Evolutionary conservation across 2,329 filamentous ascomycete genomes (phyloP), one percentile per base, ranked within the genome.

Genomic region (Penicillium sp.): DNA sequence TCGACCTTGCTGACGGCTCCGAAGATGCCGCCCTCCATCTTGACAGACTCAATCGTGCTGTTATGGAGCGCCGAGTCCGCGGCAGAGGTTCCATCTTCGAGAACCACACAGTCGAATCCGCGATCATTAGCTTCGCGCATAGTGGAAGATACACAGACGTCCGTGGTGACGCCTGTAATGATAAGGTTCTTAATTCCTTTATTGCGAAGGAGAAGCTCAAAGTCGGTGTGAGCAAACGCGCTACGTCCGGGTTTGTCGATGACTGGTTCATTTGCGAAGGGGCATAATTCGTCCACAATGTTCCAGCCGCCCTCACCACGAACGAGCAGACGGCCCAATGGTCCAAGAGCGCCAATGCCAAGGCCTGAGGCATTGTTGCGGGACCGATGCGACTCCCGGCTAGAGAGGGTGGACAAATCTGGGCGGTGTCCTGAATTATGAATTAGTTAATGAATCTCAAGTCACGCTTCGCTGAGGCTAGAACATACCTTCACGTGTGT

Each of bases 221-320:
- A 79, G 52, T 84, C 82, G 0, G 82, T 84, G 60, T 84, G 73
- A 7, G 77, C 69, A 66, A 84, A 84, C 3, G 82, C 81, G 1
- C 82, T 77, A 24, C 80, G 76, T 0, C 82, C 81, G 0, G 82
- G 81, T 66, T 84, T 84, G 67, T 84, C 82, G 44, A 85, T 78
- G 9, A 84, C 73, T 0, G 79, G 75, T 62, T 84, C 82, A 2
- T 72, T 73, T 1, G 71, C 68, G 16, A 78, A 54, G 14, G 82
- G 82, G 55, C 77, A 78, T 31, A 84, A 68, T 62, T 87, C 83
- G 8, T 78, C 71, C 19, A 87, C 78, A 29, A 81, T 84, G 47
- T 82, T 83, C 64, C 86, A 84, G 1, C 85, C 85, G 22, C 73
- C 65, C 63, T 86, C 81, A 1, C 85, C 84, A 21, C 84, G 80